Conservation (phyloP, 257 asterid genomes). For the Primulina tabacum region DNA sequence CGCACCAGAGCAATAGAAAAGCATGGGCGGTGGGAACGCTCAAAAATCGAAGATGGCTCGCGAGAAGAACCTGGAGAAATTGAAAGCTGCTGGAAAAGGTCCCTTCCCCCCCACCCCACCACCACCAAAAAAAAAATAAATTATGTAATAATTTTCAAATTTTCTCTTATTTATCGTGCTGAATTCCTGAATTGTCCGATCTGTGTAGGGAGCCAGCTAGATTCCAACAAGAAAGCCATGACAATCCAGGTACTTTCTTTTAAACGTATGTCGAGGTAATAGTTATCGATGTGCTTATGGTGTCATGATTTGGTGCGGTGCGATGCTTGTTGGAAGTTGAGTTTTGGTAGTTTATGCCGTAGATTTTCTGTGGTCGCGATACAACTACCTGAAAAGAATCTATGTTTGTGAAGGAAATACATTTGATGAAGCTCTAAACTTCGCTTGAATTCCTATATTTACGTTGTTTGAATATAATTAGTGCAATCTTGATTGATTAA, state of each 20-base stretch:
- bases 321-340: background rate
- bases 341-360: background rate
- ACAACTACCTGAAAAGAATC: background rate
- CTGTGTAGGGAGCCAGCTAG: constrained; percentile 51
- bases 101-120: background rate
- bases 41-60: constrained; percentile 90
- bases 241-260: constrained; percentile 35
- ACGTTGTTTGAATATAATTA: background rate
- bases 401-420: background rate
- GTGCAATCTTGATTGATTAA: background rate
- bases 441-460: too few species aligned
- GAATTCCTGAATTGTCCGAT: constrained; percentile 24
- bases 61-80: constrained; percentile 70
- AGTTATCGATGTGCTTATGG: background rate
- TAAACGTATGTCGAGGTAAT: background rate
- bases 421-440: background rate
- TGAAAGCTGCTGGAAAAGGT: constrained; percentile 60
- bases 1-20: background rate
- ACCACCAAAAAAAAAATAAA: too few species aligned
- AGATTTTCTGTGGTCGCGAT: background rate
- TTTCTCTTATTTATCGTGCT: background rate
- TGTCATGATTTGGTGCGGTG: background rate
- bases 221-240: constrained; percentile 53
- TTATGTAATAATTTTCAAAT: background rate
- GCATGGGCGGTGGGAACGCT: constrained; percentile 86